Evolutionary conservation across 129 eudicot species (phyloP).

Genomic region (Scalesia atractyloides): DNA sequence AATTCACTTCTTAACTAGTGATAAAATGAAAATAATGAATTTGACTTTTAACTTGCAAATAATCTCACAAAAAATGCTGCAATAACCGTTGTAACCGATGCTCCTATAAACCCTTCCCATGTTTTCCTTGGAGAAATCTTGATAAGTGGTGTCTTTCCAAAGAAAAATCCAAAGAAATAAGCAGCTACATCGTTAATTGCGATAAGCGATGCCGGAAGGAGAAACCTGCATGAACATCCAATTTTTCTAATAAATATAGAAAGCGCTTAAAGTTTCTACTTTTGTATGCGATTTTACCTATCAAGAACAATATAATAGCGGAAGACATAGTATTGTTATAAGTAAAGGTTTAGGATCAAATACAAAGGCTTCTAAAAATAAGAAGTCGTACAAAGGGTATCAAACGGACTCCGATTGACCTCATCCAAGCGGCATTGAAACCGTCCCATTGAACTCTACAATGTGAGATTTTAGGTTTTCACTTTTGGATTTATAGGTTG

Average conservation of each 20-base stretch:
- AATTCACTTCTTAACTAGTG: not conserved
- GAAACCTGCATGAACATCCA: slow-evolving; percentile 55
- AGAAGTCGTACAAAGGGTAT: too few relatives aligned
- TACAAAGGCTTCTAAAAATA: too few relatives aligned
- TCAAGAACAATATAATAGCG: slow-evolving; percentile 5
- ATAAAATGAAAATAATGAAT: not conserved
- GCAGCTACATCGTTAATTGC: slow-evolving; percentile 79
- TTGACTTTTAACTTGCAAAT: slow-evolving; percentile 2
- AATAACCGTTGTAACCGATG: slow-evolving; percentile 67
- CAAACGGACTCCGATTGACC: too few relatives aligned
- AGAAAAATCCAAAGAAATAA: slow-evolving; percentile 77
- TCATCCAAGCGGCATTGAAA: too few relatives aligned
- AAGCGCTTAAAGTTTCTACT: not conserved
- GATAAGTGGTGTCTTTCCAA: slow-evolving; percentile 83
- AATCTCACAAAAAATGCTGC: slow-evolving; percentile 75
- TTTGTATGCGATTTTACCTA: not conserved
- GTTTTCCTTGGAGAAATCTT: slow-evolving; percentile 90
- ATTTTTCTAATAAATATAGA: not conserved
- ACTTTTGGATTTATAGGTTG: too few relatives aligned
- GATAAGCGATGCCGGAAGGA: slow-evolving; percentile 79
- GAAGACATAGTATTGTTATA: not conserved
- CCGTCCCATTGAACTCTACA: too few relatives aligned
- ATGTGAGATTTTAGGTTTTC: too few relatives aligned
- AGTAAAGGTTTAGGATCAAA: too few relatives aligned
- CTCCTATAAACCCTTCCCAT: slow-evolving; percentile 94